Evolutionary conservation across 805 yeast genomes (phyloP).

Genomic region (Kuraishia ogatae): DNA sequence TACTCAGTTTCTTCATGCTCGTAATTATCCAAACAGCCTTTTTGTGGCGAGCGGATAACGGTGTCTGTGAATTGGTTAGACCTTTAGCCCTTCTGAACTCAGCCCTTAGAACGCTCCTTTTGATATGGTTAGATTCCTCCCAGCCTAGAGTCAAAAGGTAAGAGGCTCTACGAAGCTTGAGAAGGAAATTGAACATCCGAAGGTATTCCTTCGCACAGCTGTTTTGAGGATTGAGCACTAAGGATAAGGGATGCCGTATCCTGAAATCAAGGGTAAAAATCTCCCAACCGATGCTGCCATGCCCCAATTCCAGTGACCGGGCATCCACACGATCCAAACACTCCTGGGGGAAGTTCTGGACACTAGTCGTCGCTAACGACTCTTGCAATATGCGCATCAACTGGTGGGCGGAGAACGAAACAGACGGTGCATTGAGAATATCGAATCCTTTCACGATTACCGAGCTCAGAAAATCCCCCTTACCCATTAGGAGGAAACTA

Average conservation of each 20-base stretch:
- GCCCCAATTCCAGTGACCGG: constrained; percentile 63
- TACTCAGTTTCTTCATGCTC: constrained; percentile 21
- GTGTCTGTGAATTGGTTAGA: constrained; percentile 6
- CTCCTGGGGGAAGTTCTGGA: constrained; percentile 28
- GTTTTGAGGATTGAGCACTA: constrained; percentile 42
- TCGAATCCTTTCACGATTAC: constrained; percentile 47
- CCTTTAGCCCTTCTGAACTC: constrained; percentile 9
- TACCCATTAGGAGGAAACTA: constrained; percentile 58
- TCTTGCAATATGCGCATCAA: constrained; percentile 57
- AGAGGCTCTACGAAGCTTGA: constrained; percentile 65
- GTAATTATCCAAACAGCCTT: constrained; percentile 14
- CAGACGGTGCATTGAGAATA: constrained; percentile 52
- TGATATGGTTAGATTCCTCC: constrained; percentile 27
- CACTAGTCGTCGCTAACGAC: constrained; percentile 48
- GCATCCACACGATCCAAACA: constrained; percentile 66
- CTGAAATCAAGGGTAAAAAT: constrained; percentile 81
- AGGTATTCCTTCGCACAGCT: constrained; percentile 51
- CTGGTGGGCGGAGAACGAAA: constrained; percentile 53
- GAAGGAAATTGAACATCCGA: constrained; percentile 75
- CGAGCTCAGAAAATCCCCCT: constrained; percentile 75
- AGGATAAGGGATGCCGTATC: constrained; percentile 39
- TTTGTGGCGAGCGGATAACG: constrained; percentile 9
- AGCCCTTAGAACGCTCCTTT: constrained; percentile 16
- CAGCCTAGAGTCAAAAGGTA: constrained; percentile 41
- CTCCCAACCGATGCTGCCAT: constrained; percentile 80